These are phyloP conservation scores for Diaporthe sp. DNA, from an alignment of 2,329 filamentous ascomycete genomes.

Conservation along the genomic window DNA sequence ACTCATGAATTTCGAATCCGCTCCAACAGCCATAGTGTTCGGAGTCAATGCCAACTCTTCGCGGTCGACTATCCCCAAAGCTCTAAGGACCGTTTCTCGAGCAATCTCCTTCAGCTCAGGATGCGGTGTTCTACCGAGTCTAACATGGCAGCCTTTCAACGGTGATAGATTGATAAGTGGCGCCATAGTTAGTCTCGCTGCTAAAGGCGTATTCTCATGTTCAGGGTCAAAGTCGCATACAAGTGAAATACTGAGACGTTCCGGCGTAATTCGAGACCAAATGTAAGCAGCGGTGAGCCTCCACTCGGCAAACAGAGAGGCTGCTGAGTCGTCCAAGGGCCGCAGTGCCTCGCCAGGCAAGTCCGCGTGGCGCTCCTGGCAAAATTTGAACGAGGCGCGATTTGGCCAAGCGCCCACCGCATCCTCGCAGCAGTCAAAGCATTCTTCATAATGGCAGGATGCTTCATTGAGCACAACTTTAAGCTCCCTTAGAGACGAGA, in stretches of 20 bases:
- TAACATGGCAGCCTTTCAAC: not conserved
- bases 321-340: not conserved
- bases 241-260: not conserved
- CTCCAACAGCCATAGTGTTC: not conserved
- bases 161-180: not conserved
- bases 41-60: not conserved
- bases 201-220: not conserved
- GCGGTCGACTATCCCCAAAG: not conserved
- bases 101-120: not conserved
- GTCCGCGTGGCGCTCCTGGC: too few relatives aligned
- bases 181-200: not conserved
- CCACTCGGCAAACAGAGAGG: not conserved
- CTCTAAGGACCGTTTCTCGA: not conserved
- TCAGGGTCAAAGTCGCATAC: not conserved
- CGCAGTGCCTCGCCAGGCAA: not conserved
- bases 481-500: not conserved
- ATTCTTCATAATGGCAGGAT: not conserved
- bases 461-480: not conserved
- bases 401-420: too few relatives aligned
- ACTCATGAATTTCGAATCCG: not conserved
- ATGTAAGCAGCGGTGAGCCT: not conserved
- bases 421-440: not conserved
- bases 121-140: not conserved
- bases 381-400: too few relatives aligned
- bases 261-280: not conserved